Base-by-base conservation (phyloP, 106 monocot genomes). In the Apostasia ramifera region DNA sequence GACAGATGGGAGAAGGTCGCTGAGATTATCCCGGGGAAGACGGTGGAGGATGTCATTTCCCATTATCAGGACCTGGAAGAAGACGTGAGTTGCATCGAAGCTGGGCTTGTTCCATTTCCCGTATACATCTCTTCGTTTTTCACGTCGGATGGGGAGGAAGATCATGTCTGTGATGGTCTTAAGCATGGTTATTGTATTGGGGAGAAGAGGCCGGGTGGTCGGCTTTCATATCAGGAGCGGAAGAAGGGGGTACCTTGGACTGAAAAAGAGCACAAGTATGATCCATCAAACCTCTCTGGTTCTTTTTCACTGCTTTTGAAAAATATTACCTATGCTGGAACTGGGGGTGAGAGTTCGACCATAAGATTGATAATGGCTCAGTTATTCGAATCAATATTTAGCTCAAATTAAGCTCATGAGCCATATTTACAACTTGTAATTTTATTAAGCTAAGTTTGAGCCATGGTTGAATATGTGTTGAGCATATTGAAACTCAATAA, bases 191-290 rank as follows among this genome's bases (percentile, higher is more conserved):
- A 78, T 50, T 70, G 70, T 42, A 70, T 65, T 59, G 74, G 78
- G n/a, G 82, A 73, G 37, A 85, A 79, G 79, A 70, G 82, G 49
- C 15, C 75, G 11, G 43, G 13, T 53, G 80, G 7, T 4, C 14
- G 9, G 40, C 6, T 71, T 8, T 50, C 71, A 2, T 88, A 88
- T 38, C 92, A 92, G n/a, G 88, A 92, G 70, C 82, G 88, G 76
- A 92, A 92, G 71, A 92, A 92, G 66, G 92, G 88, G 5, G 79
- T 92, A 39, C 88, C 92, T 46, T 92, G 92, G 92, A 88, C 88
- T 37, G 92, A 92, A 70, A 85, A 92, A 14, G 92, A 92, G 66
- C 92, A 92, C 85, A 92, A 85, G 92, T 92, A 71, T 75, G 8
- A 11, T 26, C 26, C 26, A 26, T 26, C 26, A 26, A 26, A 26